Percentiles rank a stretch among this genome's conserved stretches.
Evolutionary conservation across 2,329 filamentous ascomycete species (phyloP).

Genomic region (Penicillium sp.): DNA sequence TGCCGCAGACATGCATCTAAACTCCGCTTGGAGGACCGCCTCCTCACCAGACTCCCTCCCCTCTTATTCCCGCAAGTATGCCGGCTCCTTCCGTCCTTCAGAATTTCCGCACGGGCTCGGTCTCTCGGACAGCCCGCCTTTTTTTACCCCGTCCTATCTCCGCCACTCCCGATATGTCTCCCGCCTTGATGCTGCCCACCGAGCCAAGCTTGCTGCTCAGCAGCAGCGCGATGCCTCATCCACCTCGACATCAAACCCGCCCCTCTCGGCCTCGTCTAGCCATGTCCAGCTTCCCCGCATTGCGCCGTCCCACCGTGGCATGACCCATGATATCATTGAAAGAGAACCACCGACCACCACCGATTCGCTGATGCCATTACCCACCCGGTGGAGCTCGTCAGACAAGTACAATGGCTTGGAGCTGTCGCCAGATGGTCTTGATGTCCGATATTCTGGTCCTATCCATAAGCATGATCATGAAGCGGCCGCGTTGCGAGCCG

Average conservation of each 20-base stretch:
- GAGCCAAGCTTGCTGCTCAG: conserved; percentile 51
- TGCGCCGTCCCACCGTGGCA: conserved; percentile 63
- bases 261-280: conserved; percentile 51
- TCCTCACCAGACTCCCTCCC: conserved; percentile 37
- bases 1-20: conserved; percentile 48
- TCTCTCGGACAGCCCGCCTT: conserved; percentile 40
- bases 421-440: conserved; percentile 64
- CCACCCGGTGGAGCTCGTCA: conserved; percentile 71
- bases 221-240: conserved; percentile 43
- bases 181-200: conserved; percentile 65
- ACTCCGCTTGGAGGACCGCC: conserved; percentile 44
- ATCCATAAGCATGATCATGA: conserved; percentile 62
- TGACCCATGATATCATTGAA: conserved; percentile 81
- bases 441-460: conserved; percentile 58
- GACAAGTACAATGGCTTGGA: conserved; percentile 73
- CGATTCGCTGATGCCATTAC: conserved; percentile 62
- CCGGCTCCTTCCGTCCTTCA: conserved; percentile 29
- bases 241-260: conserved; percentile 41
- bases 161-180: conserved; percentile 70
- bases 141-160: conserved; percentile 83
- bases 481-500: conserved; percentile 72
- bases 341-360: conserved; percentile 57
- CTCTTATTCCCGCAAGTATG: conserved; percentile 46
- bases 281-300: conserved; percentile 54
- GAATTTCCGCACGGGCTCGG: conserved; percentile 23